Evolutionary conservation across 495 filamentous ascomycete species (phyloP).

Genomic region (Trichoderma parareesei): DNA sequence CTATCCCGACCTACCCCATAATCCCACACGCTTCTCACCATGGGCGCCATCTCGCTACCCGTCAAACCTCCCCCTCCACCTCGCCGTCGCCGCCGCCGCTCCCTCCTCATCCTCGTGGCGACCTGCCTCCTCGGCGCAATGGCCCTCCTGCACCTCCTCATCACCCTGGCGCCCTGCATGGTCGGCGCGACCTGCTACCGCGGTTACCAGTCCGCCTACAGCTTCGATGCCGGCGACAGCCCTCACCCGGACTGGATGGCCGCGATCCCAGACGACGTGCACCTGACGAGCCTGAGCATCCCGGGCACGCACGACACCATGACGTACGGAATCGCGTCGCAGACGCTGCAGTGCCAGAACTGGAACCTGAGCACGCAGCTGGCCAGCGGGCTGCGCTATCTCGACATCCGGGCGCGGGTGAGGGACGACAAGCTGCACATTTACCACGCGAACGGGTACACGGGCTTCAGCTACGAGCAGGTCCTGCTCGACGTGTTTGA

Average conservation of each 20-base stretch:
- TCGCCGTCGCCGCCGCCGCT: neutral
- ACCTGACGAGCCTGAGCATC: slow-evolving; percentile 70
- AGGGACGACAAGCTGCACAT: slow-evolving; percentile 23
- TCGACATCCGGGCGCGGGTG: slow-evolving; percentile 58
- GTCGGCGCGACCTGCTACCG: slow-evolving; percentile 10
- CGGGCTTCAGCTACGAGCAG: slow-evolving; percentile 40
- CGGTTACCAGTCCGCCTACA: slow-evolving; percentile 11
- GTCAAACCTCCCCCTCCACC: neutral
- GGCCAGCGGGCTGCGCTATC: slow-evolving; percentile 69
- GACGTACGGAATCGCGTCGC: slow-evolving; percentile 49
- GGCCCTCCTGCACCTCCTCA: slow-evolving; percentile 8
- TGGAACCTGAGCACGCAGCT: slow-evolving; percentile 58
- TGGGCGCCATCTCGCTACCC: slow-evolving; percentile 4
- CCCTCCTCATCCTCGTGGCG: neutral
- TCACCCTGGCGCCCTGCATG: slow-evolving; percentile 8
- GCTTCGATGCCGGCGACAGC: neutral
- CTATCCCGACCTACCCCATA: neutral
- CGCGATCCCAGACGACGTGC: slow-evolving; percentile 48
- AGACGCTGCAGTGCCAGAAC: slow-evolving; percentile 64
- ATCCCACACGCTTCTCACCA: neutral
- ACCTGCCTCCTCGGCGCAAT: neutral
- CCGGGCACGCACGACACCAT: slow-evolving; percentile 80
- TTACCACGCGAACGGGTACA: slow-evolving; percentile 56
- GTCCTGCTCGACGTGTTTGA: slow-evolving; percentile 50
- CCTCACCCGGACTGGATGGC: slow-evolving; percentile 53